These are phyloP conservation scores for Uronychia setigera DNA, from an alignment of 73 alveolate species.

Conservation along the genomic window DNA sequence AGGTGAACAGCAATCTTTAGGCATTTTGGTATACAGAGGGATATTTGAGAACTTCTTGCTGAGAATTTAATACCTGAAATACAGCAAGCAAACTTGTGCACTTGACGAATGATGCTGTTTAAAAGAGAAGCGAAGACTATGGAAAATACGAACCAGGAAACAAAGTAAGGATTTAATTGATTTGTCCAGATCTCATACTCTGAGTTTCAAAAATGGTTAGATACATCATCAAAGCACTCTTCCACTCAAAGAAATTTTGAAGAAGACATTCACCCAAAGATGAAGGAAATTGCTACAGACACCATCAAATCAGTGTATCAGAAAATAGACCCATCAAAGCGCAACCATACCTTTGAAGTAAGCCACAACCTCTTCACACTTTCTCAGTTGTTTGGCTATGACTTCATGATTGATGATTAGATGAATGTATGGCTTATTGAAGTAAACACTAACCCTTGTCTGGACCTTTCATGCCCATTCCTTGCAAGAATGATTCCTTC, in stretches of 20 bases:
- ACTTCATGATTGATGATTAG: constrained; percentile 71
- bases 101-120: constrained; percentile 80
- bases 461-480: constrained; percentile 40
- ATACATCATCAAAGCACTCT: too few relatives aligned
- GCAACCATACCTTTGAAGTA: constrained; percentile 30
- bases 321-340: constrained; percentile 34
- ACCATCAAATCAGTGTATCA: constrained; percentile 19
- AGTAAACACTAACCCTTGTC: constrained; percentile 83
- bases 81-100: constrained; percentile 58
- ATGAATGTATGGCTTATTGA: constrained; percentile 85
- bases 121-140: constrained; percentile 74
- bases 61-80: constrained; percentile 53
- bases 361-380: not conserved
- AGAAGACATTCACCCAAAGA: constrained; percentile 56
- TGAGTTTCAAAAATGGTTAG: constrained; percentile 66
- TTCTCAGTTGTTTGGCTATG: constrained; percentile 35
- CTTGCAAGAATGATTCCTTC: constrained; percentile 22
- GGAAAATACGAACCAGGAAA: constrained; percentile 79
- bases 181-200: constrained; percentile 18
- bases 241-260: constrained; percentile 52
- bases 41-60: constrained; percentile 66
- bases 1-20: constrained; percentile 51
- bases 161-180: constrained; percentile 36
- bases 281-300: constrained; percentile 37
- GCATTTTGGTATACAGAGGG: constrained; percentile 73